Conservation (phyloP, 192 early-diverging fungal species). For the Coemansia sp. region DNA sequence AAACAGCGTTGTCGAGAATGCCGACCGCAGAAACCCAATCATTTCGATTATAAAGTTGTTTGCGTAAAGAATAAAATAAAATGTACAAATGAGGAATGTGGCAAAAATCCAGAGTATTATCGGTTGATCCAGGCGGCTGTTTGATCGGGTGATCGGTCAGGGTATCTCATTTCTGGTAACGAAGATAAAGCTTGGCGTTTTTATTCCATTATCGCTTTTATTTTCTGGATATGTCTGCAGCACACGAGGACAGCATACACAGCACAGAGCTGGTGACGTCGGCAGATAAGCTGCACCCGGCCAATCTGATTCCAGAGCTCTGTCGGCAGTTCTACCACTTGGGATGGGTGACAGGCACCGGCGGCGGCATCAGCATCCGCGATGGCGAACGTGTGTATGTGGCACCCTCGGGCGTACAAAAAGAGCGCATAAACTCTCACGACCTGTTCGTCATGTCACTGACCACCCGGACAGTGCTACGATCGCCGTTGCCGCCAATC, state of each 20-base stretch:
- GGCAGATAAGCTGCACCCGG: constrained; percentile 63
- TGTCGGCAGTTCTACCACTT: constrained; percentile 84
- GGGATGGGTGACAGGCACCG: constrained; percentile 97
- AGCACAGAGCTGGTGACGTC: constrained; percentile 56
- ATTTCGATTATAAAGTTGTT: constrained; percentile 6
- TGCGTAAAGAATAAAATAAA: no score
- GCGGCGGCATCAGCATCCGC: constrained; percentile 84
- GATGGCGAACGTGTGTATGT: constrained; percentile 76
- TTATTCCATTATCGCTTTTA: background rate
- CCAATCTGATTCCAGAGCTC: constrained; percentile 92
- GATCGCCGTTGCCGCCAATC: constrained; percentile 63
- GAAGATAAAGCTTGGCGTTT: no score
- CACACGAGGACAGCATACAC: background rate
- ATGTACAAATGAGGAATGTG: background rate
- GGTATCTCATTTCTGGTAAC: no score
- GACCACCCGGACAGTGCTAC: constrained; percentile 59
- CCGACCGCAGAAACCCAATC: constrained; percentile 34
- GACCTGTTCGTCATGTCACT: constrained; percentile 85
- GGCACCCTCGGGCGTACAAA: constrained; percentile 94
- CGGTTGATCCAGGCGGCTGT: no score
- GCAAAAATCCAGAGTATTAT: background rate
- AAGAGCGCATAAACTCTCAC: constrained; percentile 79
- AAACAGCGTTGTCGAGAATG: constrained; percentile 26
- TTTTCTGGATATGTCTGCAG: background rate
- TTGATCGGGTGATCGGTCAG: no score